phyloP scores from a whole-genome alignment of 2,329 filamentous ascomycete species.

The Amesomyces nigricolor region DNA sequence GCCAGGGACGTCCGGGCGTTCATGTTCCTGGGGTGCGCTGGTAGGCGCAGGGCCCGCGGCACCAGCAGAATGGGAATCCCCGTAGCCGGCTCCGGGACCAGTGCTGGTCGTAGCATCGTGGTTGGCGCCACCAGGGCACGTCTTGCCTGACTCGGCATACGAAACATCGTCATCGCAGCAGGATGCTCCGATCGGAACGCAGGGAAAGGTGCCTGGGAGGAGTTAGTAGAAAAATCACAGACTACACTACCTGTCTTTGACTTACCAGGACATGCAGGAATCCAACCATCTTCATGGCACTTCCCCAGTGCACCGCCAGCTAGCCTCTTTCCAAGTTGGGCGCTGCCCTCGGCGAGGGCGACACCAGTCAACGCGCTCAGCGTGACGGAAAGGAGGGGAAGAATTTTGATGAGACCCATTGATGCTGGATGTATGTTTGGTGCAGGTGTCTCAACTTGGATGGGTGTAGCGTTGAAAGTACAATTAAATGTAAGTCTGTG shows the following conservation, averaged over 20 bases:
- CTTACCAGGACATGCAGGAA: slow-evolving; percentile 13
- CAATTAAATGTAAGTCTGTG: background rate
- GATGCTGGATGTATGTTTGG: background rate
- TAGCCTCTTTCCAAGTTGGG: background rate
- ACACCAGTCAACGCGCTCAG: background rate
- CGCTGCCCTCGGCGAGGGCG: background rate
- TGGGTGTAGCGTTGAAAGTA: too few species aligned
- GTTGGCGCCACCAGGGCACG: slow-evolving; percentile 1
- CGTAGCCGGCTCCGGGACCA: background rate
- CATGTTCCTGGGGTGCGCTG: background rate
- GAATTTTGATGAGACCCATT: background rate
- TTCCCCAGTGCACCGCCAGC: background rate
- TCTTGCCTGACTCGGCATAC: slow-evolving; percentile 3
- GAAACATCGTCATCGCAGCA: slow-evolving; percentile 15
- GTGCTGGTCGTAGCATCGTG: background rate
- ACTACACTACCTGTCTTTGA: background rate
- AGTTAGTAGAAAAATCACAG: background rate
- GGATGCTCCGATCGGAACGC: slow-evolving; percentile 8
- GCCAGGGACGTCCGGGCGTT: background rate
- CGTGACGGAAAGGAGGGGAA: background rate
- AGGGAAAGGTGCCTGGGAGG: slow-evolving; percentile 5
- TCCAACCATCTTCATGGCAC: slow-evolving; percentile 6
- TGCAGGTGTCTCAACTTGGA: too few species aligned
- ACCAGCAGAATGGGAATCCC: background rate
- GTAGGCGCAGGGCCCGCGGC: background rate